Percentiles rank a stretch among this genome's conserved stretches.
Conservation (phyloP, 306 rosid species). For the Cercis canadensis region DNA sequence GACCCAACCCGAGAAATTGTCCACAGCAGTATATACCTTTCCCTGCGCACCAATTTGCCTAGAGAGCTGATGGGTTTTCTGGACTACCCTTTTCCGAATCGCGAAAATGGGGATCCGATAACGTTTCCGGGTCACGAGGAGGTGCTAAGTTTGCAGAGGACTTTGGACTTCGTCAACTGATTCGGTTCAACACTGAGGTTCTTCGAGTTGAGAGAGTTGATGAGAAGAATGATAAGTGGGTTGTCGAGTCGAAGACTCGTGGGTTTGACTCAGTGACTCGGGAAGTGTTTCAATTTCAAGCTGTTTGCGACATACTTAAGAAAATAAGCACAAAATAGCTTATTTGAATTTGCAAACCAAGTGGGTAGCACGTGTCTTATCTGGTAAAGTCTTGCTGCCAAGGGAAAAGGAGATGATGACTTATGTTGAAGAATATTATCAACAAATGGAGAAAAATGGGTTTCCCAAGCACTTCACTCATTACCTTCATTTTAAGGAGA, state of each 20-base stretch:
- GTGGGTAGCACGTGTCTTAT: constrained; percentile 48
- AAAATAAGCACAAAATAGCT: no score
- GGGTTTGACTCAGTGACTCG: constrained; percentile 21
- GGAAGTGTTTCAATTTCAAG: constrained; percentile 34
- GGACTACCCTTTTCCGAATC: constrained; percentile 32
- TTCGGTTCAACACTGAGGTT: constrained; percentile 29
- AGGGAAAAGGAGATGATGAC: constrained; percentile 42
- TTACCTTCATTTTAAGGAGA: constrained; percentile 35
- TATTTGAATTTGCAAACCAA: constrained; percentile 48
- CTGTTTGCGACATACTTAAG: constrained; percentile 47
- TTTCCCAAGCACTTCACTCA: constrained; percentile 39
- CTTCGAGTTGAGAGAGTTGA: constrained; percentile 19
- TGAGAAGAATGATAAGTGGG: constrained; percentile 10
- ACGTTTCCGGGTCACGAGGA: constrained; percentile 42
- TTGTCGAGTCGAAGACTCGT: constrained; percentile 26
- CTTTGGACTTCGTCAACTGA: constrained; percentile 19
- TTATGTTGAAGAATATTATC: constrained; percentile 34
- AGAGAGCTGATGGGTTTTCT: constrained; percentile 33
- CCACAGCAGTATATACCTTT: constrained; percentile 33
- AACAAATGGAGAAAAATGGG: constrained; percentile 36
- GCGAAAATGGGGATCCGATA: constrained; percentile 15
- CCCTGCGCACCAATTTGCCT: constrained; percentile 32
- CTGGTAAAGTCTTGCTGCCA: constrained; percentile 38
- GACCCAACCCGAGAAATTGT: constrained; percentile 27
- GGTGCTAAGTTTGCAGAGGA: constrained; percentile 30